These are phyloP conservation scores for Trypanosoma mega DNA, from an alignment of 208 protist species.

Conservation along the genomic window DNA sequence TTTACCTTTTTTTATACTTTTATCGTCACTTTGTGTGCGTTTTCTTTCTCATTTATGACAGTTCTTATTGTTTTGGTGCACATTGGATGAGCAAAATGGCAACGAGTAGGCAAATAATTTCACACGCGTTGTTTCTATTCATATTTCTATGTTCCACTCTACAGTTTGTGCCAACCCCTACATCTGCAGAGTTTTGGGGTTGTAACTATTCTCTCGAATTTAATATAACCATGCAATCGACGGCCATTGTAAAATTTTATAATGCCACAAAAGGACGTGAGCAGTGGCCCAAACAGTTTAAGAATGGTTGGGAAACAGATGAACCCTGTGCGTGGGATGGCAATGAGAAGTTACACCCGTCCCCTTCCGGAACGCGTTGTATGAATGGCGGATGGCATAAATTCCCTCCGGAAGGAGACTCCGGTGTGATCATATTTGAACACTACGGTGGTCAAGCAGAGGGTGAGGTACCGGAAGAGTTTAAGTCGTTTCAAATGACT, in stretches of 20 bases:
- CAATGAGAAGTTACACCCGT: conserved; percentile 1
- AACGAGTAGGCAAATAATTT: too few relatives aligned
- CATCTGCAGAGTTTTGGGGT: conserved; percentile 7
- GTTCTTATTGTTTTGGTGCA: neutral
- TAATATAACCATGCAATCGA: conserved; percentile 9
- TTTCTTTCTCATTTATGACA: neutral
- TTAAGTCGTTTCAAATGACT: conserved; percentile 26
- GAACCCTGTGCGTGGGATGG: conserved; percentile 26
- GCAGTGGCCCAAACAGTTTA: conserved; percentile 16
- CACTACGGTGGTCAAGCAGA: conserved; percentile 25
- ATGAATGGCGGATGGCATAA: conserved; percentile 15
- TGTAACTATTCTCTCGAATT: conserved; percentile 18
- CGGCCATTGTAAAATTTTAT: conserved; percentile 21
- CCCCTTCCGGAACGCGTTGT: conserved; percentile 13
- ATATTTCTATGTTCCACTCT: too few relatives aligned
- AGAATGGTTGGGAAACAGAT: conserved; percentile 8
- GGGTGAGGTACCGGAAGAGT: conserved; percentile 18
- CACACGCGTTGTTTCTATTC: too few relatives aligned
- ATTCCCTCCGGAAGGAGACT: conserved; percentile 16
- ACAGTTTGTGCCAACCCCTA: neutral
- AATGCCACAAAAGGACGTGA: conserved; percentile 13
- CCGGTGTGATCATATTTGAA: conserved; percentile 18
- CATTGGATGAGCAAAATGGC: too few relatives aligned
- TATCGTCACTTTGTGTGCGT: conserved; percentile 5
- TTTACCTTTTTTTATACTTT: conserved; percentile 9